These are phyloP conservation scores for Cercospora janseana DNA, from an alignment of 2,329 filamentous ascomycete species.

Conservation along the genomic window DNA sequence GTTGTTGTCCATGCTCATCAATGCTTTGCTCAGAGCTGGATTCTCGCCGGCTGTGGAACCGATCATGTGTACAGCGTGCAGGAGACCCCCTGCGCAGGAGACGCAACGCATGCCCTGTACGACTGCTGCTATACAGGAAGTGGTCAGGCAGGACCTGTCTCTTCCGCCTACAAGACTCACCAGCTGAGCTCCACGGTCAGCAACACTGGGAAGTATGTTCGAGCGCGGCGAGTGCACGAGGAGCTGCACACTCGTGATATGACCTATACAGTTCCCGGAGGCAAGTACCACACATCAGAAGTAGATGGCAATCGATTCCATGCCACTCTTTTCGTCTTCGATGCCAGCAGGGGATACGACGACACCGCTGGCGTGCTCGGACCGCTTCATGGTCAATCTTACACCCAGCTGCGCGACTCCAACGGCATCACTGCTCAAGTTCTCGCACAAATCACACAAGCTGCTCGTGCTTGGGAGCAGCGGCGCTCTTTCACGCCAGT, in stretches of 20 bases:
- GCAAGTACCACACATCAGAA: constrained; percentile 33
- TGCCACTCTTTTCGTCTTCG: constrained; percentile 42
- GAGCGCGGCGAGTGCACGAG: neutral
- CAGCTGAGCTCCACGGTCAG: constrained; percentile 10
- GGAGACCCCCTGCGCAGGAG: constrained; percentile 22
- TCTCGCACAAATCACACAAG: too few species aligned
- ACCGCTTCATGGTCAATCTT: too few species aligned
- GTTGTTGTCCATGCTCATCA: constrained; percentile 41
- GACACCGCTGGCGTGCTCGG: constrained; percentile 38
- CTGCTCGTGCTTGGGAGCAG: too few species aligned
- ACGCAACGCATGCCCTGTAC: constrained; percentile 11
- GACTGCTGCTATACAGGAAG: constrained; percentile 3
- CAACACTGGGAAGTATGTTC: constrained; percentile 9
- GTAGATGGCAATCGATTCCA: constrained; percentile 36
- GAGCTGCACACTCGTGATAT: constrained; percentile 5
- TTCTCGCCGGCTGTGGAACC: constrained; percentile 38
- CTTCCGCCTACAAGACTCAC: constrained; percentile 11
- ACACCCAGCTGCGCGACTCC: too few species aligned
- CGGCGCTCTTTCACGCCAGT: too few species aligned
- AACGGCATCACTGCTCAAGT: too few species aligned
- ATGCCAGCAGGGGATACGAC: constrained; percentile 37
- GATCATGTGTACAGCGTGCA: constrained; percentile 34
- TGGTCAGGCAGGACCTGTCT: neutral
- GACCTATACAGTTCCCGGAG: constrained; percentile 36
- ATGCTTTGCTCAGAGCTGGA: constrained; percentile 40